Base-by-base conservation (phyloP, 176 grass and related monocot genomes). In the Avena eriantha region DNA sequence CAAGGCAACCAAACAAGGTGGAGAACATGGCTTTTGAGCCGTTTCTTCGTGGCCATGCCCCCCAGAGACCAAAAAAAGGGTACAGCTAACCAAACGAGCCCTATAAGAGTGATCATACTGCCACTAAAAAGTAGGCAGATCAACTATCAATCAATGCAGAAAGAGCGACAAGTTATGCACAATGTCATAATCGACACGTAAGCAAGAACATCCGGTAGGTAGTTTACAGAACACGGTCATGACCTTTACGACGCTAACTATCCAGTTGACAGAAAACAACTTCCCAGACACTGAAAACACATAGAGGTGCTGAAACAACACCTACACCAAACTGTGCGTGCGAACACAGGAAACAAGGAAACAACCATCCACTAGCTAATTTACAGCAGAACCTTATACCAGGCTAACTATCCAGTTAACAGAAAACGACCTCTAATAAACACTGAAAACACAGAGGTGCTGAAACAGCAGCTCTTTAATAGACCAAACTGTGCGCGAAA, bases 241-340 rank as follows among this genome's bases (percentile, higher is more conserved):
- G 36, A 24, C 11, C 17, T 31, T 5, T 8, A 39, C 8, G 19
- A 39, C 31, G 58, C 21, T 69, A 88, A 33, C 54, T 50, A 84
- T 53, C 41, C 43, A 60, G 21, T 41, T 67, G 23, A 23, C 14
- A 55, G 26, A 21, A 76, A 68, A 47, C n/a, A 67, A 58, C 19
- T 35, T 16, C 13, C 3, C 43, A 48, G 8, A 54, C 29, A 18
- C 9, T 35, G 36, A 78, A 49, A 69, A 49, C 47, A 19, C 53
- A 36, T 58, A 59, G 21, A 69, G 36, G 50, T 48, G 16, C 56
- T 36, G 12, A 24, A 22, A 73, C 71, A 53, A 77, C 33, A 36
- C 35, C 66, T 79, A 65, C 3, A 77, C 67, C 60, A n/a, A 84
- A 71, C 35, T 46, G 73, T 85, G 9, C 47, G 82, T n/a, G 34